Evolutionary conservation across 1,284 basidiomycete genomes (phyloP).

Genomic region (Cutaneotrichosporon sp.): DNA sequence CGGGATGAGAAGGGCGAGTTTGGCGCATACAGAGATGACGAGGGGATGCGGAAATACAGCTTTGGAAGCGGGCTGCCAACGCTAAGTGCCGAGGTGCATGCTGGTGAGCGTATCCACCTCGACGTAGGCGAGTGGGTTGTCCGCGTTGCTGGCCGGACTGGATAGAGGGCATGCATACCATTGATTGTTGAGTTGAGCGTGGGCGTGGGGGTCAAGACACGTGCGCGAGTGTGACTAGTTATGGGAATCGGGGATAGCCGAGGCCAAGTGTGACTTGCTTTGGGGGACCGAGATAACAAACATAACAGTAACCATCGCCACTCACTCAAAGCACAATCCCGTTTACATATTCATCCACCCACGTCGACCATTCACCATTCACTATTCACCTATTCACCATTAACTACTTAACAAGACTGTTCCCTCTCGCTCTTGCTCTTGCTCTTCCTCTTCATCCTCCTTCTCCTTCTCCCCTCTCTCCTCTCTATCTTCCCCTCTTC

Average conservation of each 20-base stretch:
- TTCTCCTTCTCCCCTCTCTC: background rate
- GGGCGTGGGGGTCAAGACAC: background rate
- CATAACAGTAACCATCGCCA: too few relatives aligned
- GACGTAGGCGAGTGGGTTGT: conserved; percentile 6
- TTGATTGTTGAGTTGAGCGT: too few relatives aligned
- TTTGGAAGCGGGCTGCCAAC: conserved; percentile 2
- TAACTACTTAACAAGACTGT: background rate
- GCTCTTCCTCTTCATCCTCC: background rate
- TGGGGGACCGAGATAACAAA: conserved; percentile 4
- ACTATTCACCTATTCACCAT: background rate
- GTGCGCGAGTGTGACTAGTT: too few relatives aligned
- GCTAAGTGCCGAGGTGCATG: background rate
- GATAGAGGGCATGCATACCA: too few relatives aligned
- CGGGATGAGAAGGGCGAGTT: conserved; percentile 4
- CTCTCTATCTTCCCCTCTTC: background rate
- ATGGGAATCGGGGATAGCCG: background rate
- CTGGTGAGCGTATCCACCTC: background rate
- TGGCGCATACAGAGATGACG: conserved; percentile 19
- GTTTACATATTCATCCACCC: background rate
- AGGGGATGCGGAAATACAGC: conserved; percentile 13
- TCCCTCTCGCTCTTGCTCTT: background rate
- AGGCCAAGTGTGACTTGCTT: background rate
- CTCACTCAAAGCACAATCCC: too few relatives aligned
- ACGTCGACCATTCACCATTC: background rate
- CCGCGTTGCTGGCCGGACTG: background rate